Conservation (phyloP, 441 rosid genomes). For the Metrosideros polymorpha region DNA sequence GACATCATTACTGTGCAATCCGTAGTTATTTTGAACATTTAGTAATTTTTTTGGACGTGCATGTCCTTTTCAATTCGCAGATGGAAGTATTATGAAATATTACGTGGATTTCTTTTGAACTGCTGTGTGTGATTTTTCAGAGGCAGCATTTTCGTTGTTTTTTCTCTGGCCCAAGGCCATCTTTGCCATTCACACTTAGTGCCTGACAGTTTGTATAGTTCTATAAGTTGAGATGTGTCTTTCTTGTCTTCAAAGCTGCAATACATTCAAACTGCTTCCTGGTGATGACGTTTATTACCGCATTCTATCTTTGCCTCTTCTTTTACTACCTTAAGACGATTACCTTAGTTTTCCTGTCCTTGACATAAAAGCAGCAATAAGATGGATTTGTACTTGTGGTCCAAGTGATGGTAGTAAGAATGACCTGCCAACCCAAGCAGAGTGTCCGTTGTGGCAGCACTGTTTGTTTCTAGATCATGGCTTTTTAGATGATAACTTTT, state of each 20-base stretch:
- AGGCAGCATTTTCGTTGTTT: neutral
- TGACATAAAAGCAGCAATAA: neutral
- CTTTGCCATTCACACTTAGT: neutral
- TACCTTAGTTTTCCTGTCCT: neutral
- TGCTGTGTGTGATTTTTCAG: neutral
- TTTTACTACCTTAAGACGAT: neutral
- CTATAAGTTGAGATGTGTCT: neutral
- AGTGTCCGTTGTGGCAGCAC: neutral
- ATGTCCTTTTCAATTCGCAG: neutral
- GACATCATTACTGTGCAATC: neutral
- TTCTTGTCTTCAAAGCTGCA: neutral
- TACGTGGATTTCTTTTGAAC: neutral
- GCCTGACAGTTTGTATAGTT: neutral
- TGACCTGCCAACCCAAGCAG: neutral
- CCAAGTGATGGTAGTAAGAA: neutral
- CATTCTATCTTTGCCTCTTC: neutral
- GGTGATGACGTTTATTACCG: neutral
- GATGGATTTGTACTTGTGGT: neutral
- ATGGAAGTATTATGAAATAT: neutral
- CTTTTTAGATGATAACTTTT: neutral
- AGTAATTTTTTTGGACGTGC: neutral
- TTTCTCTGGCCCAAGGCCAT: neutral
- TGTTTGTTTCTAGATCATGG: neutral
- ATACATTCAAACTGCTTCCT: neutral
- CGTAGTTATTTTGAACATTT: neutral